Conservation (phyloP, 768 basidiomycete genomes). For the Baorangia bicolor region DNA sequence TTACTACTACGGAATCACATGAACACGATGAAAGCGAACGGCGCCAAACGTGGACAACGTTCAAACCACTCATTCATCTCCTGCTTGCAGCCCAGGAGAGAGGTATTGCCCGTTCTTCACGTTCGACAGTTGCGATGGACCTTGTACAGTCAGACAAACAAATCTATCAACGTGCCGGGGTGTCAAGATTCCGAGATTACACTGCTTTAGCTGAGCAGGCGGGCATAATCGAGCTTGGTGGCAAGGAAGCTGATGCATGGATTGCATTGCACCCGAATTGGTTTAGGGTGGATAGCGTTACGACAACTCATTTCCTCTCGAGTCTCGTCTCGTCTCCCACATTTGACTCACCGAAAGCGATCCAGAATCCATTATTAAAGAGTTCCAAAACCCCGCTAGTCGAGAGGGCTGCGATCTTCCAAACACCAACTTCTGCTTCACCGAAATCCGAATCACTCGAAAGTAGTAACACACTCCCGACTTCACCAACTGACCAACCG, state of each 20-base stretch:
- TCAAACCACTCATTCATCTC: constrained; percentile 29
- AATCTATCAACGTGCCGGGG: constrained; percentile 28
- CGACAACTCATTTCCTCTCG: not conserved
- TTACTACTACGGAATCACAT: not conserved
- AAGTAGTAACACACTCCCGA: not conserved
- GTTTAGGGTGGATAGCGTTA: constrained; percentile 7
- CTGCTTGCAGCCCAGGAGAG: constrained; percentile 25
- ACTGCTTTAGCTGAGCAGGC: constrained; percentile 25
- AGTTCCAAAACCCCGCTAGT: constrained; percentile 5
- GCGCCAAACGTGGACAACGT: constrained; percentile 25
- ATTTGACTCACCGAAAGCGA: constrained; percentile 7
- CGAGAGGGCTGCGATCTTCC: not conserved
- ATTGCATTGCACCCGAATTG: constrained; percentile 29
- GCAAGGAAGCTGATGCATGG: constrained; percentile 18
- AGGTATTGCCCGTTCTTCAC: constrained; percentile 35
- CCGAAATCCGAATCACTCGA: not conserved
- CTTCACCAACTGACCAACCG: not conserved
- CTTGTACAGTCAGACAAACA: constrained; percentile 31
- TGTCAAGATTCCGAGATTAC: constrained; percentile 28
- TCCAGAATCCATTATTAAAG: constrained; percentile 7
- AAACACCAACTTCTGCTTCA: not conserved
- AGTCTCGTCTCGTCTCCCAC: constrained; percentile 13
- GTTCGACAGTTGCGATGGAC: constrained; percentile 38
- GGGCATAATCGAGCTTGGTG: constrained; percentile 28
- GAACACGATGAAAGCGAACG: constrained; percentile 6